phyloP scores from a whole-genome alignment of 2,329 filamentous ascomycete species.

The Talaromyces sp. region DNA sequence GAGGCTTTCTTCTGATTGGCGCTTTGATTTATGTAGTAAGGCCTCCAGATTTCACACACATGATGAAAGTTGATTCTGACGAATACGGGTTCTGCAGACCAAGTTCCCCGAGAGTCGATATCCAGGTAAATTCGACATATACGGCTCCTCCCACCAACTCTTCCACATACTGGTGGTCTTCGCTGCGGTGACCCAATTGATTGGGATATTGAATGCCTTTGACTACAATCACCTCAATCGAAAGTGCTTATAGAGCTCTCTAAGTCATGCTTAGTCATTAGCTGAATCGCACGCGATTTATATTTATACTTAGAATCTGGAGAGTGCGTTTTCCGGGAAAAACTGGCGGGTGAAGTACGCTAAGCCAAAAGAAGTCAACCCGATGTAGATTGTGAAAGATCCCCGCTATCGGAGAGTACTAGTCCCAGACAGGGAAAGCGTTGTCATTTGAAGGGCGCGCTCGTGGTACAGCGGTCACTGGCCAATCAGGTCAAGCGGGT shows the following conservation, averaged over 20 bases:
- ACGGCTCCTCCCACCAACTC: constrained; percentile 30
- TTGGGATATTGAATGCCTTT: background rate
- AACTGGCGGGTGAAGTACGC: too few relatives aligned
- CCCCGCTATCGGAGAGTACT: background rate
- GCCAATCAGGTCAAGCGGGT: background rate
- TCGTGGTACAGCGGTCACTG: background rate
- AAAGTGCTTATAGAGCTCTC: background rate
- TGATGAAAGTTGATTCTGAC: background rate
- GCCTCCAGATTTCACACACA: background rate
- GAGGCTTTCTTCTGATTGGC: constrained; percentile 27
- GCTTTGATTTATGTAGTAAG: constrained; percentile 24
- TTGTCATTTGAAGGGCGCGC: constrained; percentile 14
- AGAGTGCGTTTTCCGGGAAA: too few relatives aligned
- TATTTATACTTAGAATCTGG: too few relatives aligned
- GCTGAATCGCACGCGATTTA: too few relatives aligned
- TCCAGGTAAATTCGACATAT: constrained; percentile 32
- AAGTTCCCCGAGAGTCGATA: constrained; percentile 21
- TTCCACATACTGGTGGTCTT: constrained; percentile 21
- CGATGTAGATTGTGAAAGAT: background rate
- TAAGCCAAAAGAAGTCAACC: background rate
- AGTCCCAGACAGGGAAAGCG: constrained; percentile 1
- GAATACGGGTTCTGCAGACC: constrained; percentile 15
- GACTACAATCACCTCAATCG: background rate
- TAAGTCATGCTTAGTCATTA: background rate
- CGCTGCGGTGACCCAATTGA: background rate